Evolutionary conservation across 2,329 filamentous ascomycete species (phyloP).

Genomic region (Bipolaris zeicola): DNA sequence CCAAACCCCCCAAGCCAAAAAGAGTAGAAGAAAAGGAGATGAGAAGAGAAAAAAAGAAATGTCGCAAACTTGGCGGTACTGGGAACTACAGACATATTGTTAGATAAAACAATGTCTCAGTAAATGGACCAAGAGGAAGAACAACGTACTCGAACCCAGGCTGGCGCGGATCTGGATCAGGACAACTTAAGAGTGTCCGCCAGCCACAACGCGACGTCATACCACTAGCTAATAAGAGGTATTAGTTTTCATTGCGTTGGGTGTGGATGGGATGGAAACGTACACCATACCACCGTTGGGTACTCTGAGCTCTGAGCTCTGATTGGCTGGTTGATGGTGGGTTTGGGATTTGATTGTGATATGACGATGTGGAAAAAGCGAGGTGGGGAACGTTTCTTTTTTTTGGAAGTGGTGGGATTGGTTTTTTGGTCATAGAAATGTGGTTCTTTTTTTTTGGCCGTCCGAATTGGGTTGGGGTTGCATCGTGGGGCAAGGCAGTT

Average conservation of each 20-base stretch:
- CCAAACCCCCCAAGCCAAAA: too few species aligned
- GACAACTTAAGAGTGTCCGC: slow-evolving; percentile 21
- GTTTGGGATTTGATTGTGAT: neutral
- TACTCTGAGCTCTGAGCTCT: slow-evolving; percentile 3
- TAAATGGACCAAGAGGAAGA: neutral
- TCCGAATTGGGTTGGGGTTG: too few species aligned
- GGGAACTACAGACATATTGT: slow-evolving; percentile 28
- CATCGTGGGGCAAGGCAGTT: too few species aligned
- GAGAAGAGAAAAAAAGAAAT: slow-evolving; percentile 15
- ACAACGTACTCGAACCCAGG: slow-evolving; percentile 35
- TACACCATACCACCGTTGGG: slow-evolving; percentile 26
- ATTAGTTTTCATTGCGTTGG: neutral
- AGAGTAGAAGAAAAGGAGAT: neutral
- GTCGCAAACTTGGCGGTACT: slow-evolving; percentile 32
- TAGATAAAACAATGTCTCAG: slow-evolving; percentile 19
- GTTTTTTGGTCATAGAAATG: too few species aligned
- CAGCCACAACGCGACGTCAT: slow-evolving; percentile 41
- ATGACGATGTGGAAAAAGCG: neutral
- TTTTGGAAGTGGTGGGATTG: too few species aligned
- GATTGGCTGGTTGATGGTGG: slow-evolving; percentile 1
- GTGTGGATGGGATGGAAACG: neutral
- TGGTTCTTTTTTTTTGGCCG: too few species aligned
- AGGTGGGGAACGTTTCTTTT: too few species aligned
- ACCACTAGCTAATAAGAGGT: slow-evolving; percentile 27
- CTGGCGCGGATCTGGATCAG: slow-evolving; percentile 34